Evolutionary conservation across 192 early-diverging fungal species (phyloP), one percentile per base, ranked within the genome.

Genomic region (Coemansia sp.): DNA sequence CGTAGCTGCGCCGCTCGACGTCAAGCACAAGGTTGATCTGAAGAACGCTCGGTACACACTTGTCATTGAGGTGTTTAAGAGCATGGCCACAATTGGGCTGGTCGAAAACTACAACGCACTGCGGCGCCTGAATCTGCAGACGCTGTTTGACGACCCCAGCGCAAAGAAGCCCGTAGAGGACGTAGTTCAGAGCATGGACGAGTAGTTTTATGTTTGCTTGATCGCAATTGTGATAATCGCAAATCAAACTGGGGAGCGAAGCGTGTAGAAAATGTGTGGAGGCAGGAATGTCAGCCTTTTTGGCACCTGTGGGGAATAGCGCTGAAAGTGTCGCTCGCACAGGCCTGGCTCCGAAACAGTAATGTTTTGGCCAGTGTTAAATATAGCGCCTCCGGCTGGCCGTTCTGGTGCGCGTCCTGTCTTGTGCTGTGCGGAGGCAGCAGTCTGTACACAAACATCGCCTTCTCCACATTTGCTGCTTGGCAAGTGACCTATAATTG

Each of bases 1-100:
- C 3, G 80, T 82, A 37, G 80, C 80, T 37, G 80, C 75, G 6
- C 75, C 72, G 54, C 57, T 82, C 21, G 71, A 77, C 45, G 71
- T n/a, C 17, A 82, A 71, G 64, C 80, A 82, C 75, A 82, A 73
- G 45, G 80, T 82, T 9, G 80, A 82, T 50, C 53, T 82, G 61
- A 71, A 72, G 50, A 66, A 82, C 57, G 75, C 80, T 54, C 71
- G 67, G 43, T 59, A 77, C 65, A 77, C 80, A 6, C 21, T 82
- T 9, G 80, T 82, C 43, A 77, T 82, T 21, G 80, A 82, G 49
- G 71, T 66, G 9, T 82, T 82, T 65, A 82, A 82, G 59, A 82
- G 71, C 68, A 71, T 82, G 61, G 76, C 74, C 21, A 63, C 68
- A 3, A 61, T 82, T 12, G 80, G 80, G 9, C 59, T 82, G 38